Percentiles rank a stretch among this genome's conserved stretches.
These are phyloP conservation scores for Solanum medicagineum DNA, from an alignment of 257 asterid genomes.

Conservation along the genomic window DNA sequence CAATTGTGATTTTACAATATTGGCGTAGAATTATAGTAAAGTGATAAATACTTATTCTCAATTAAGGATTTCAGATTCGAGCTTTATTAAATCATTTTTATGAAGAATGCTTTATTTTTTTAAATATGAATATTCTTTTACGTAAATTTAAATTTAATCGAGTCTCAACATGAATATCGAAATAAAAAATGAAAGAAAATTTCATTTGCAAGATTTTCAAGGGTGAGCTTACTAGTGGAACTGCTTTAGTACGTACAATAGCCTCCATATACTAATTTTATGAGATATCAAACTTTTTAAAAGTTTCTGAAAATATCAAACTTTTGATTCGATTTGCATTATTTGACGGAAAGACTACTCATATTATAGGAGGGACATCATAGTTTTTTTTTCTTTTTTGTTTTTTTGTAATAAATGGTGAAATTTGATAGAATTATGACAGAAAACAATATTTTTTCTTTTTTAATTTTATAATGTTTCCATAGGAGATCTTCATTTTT, in stretches of 20 bases:
- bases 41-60: background rate
- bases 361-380: background rate
- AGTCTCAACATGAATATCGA: background rate
- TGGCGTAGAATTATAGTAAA: background rate
- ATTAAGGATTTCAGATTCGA: background rate
- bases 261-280: background rate
- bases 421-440: background rate
- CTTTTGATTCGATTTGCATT: background rate
- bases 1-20: too few species aligned
- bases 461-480: background rate
- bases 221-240: background rate
- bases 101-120: background rate
- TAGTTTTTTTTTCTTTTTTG: too few species aligned
- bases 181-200: fast-evolving
- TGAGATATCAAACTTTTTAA: background rate
- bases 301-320: background rate
- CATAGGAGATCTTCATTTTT: background rate
- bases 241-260: background rate
- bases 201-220: background rate
- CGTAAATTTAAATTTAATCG: background rate
- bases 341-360: background rate
- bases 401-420: background rate
- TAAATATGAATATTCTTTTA: background rate
- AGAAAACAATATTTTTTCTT: background rate
- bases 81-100: background rate